phyloP scores from a whole-genome alignment of 768 basidiomycete species.

The Russula emetica region DNA sequence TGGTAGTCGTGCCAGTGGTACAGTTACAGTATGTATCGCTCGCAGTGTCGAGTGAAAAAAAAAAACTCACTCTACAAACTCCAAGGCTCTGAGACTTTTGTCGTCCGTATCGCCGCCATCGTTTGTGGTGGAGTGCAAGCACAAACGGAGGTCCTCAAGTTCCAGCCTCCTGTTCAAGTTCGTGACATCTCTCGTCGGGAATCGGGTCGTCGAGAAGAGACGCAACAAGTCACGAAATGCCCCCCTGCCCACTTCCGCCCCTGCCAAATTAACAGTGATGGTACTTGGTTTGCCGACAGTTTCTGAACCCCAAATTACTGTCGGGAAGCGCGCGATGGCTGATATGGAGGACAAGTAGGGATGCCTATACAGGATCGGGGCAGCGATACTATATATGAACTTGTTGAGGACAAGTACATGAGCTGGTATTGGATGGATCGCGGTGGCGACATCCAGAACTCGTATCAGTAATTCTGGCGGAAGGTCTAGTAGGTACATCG shows the following conservation, averaged over 20 bases:
- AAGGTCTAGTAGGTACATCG: conserved; percentile 18
- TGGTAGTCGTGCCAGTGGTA: not conserved
- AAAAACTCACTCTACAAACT: conserved; percentile 37
- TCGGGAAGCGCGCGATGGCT: conserved; percentile 15
- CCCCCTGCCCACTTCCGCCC: conserved; percentile 25
- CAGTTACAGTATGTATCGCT: not conserved
- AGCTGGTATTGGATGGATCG: conserved; percentile 20
- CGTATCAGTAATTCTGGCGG: conserved; percentile 22
- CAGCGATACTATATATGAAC: conserved; percentile 15
- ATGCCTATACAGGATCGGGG: conserved; percentile 18
- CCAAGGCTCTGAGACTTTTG: conserved; percentile 35
- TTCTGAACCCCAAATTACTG: conserved; percentile 17
- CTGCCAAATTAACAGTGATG: conserved; percentile 21
- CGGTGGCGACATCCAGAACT: conserved; percentile 2
- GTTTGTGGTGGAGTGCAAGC: conserved; percentile 42
- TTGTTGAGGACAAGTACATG: conserved; percentile 26
- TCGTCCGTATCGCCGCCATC: conserved; percentile 31
- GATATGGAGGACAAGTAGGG: conserved; percentile 16
- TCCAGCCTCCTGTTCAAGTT: conserved; percentile 6
- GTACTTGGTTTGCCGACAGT: conserved; percentile 10
- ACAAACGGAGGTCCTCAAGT: conserved; percentile 36
- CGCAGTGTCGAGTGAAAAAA: not conserved
- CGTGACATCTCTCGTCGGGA: not conserved
- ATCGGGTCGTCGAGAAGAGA: conserved; percentile 16
- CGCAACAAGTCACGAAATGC: conserved; percentile 18